Percentiles rank a stretch among this genome's conserved stretches.
Evolutionary conservation across 179 eudicot species (phyloP).

Genomic region (Beta corolliflora): DNA sequence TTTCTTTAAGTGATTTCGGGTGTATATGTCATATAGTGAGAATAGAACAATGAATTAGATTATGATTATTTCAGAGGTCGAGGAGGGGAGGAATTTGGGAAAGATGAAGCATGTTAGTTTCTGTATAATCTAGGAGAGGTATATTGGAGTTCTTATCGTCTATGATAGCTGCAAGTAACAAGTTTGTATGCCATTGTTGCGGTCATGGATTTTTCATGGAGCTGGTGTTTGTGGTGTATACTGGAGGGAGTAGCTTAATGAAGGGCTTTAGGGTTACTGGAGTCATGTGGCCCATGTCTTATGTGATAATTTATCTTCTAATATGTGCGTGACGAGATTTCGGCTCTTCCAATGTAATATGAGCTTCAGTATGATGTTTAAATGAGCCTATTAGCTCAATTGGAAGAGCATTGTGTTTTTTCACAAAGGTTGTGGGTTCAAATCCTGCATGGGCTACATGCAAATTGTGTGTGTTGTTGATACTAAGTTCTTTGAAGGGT

Average conservation of each 20-base stretch:
- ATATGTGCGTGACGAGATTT: background rate
- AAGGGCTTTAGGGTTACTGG: background rate
- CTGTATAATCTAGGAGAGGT: no score
- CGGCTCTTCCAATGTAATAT: slow-evolving; percentile 12
- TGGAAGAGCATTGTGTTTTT: slow-evolving; percentile 36
- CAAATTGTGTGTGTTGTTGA: background rate
- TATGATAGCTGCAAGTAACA: background rate
- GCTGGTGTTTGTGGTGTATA: background rate
- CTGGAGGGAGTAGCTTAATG: background rate
- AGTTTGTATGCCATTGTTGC: background rate
- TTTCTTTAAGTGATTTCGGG: no score
- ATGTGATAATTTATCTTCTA: background rate
- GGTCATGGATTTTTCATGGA: background rate
- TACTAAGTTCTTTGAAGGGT: background rate
- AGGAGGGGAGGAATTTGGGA: background rate
- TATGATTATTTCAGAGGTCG: background rate
- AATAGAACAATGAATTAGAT: no score
- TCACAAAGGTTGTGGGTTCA: slow-evolving; percentile 39
- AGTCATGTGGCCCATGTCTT: background rate
- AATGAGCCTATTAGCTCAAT: slow-evolving; percentile 35
- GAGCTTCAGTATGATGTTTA: slow-evolving; percentile 20
- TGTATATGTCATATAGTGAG: no score
- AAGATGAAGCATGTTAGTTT: background rate
- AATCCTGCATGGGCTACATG: slow-evolving; percentile 34
- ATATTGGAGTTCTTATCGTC: background rate